Evolutionary conservation across 371 early-diverging fungal genomes (phyloP), one percentile per base, ranked within the genome.

Genomic region (Massospora cicadina): DNA sequence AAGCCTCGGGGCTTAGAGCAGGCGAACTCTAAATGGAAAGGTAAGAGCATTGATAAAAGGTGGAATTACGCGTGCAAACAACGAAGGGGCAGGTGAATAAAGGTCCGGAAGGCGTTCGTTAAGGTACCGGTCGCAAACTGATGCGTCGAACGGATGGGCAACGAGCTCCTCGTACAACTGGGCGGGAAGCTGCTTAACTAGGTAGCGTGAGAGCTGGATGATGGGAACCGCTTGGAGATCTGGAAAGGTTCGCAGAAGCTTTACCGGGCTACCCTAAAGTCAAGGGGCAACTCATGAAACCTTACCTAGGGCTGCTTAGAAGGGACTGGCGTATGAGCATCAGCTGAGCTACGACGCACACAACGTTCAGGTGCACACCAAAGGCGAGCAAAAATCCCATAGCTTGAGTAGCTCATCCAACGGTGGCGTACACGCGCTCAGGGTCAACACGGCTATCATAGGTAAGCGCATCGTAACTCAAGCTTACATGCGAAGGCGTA

Each of bases 331-430:
- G 78, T 65, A 91, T 88, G 33, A 84, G 65, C 2, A 85, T 70
- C 58, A 96, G 67, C 67, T 90, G 91, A 27, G 90, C 87, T 60
- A 93, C 82, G 54, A 91, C 84, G 71, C 87, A 90, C 1, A 95
- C 69, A 27, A 96, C 84, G 67, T 95, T 95, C 54, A 91, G 75
- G 73, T 96, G 94, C 55, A 91, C 76, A 2, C 97, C 97, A 71
- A 80, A 89, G 0, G 92, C 88, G 65, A 96, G 75, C 69, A 88
- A 65, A 89, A 87, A 71, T 96, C 97, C 97, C 97, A 96, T 28
- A 96, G 78, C 32, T 80, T 72, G 43, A 94, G 74, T 0, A 88
- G 77, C 72, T 93, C 83, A 25, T 80, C 76, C 63, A 94, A 71
- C 43, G 97, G 95, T 0, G 89, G 91, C 0, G 87, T 87, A 69